Conservation (phyloP, 495 filamentous ascomycete species). For the Talaromyces nanjingensis region DNA sequence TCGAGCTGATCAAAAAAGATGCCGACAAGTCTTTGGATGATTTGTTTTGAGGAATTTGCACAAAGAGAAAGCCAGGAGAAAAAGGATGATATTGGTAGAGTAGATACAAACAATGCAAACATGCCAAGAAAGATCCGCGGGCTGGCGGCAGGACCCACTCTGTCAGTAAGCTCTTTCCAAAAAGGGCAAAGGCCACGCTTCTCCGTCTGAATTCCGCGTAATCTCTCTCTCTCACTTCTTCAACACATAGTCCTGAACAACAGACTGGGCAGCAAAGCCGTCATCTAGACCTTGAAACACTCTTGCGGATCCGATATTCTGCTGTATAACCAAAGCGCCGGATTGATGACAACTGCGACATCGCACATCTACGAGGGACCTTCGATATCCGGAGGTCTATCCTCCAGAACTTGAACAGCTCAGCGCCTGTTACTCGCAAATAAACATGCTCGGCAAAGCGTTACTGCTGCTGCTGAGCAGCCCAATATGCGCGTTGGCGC, state of each 20-base stretch:
- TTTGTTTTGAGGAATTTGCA: slow-evolving; percentile 51
- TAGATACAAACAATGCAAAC: slow-evolving; percentile 1
- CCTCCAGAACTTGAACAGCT: neutral
- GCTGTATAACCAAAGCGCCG: neutral
- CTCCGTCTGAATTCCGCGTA: neutral
- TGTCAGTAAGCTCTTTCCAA: neutral
- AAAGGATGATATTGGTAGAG: neutral
- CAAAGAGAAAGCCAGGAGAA: neutral
- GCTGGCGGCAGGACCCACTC: neutral
- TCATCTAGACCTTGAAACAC: neutral
- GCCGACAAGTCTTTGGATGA: slow-evolving; percentile 87
- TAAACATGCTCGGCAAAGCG: slow-evolving; percentile 1
- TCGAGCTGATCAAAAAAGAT: slow-evolving; percentile 88
- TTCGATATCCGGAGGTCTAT: neutral
- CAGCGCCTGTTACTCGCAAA: neutral
- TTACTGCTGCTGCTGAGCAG: slow-evolving; percentile 5
- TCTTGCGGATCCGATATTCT: neutral
- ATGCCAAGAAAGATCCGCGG: neutral
- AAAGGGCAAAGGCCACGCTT: slow-evolving; percentile 1
- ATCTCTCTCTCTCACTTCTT: neutral
- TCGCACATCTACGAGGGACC: neutral
- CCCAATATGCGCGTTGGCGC: slow-evolving; percentile 24
- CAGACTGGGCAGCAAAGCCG: neutral
- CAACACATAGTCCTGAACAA: neutral
- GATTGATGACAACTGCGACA: neutral